Conservation (phyloP, 2,329 filamentous ascomycete genomes). For the Talaromyces piceae region DNA sequence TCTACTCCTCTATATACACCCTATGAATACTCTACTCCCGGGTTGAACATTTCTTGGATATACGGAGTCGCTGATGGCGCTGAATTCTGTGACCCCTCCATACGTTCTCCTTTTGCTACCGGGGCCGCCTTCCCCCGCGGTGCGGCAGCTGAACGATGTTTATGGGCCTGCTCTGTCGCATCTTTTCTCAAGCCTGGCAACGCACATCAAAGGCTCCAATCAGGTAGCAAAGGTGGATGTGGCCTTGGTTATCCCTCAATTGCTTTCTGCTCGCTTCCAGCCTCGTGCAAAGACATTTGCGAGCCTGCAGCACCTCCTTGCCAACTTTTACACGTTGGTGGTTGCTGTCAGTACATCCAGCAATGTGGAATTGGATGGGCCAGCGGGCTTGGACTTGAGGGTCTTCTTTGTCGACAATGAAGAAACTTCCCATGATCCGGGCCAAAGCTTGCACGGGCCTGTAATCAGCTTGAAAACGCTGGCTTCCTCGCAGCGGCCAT, state of each 20-base stretch:
- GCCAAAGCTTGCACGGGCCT: conserved; percentile 35
- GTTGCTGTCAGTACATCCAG: conserved; percentile 62
- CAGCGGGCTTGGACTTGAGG: conserved; percentile 67
- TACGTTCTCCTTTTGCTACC: conserved; percentile 53
- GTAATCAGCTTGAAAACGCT: conserved; percentile 44
- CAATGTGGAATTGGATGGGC: conserved; percentile 55
- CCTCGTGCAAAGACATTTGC: conserved; percentile 56
- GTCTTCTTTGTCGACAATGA: conserved; percentile 65
- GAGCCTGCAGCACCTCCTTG: conserved; percentile 65
- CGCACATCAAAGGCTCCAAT: conserved; percentile 22
- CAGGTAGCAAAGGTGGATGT: conserved; percentile 44
- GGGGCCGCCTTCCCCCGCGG: conserved; percentile 51
- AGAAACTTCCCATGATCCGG: conserved; percentile 16
- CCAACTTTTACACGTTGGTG: conserved; percentile 69
- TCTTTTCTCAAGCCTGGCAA: conserved; percentile 45
- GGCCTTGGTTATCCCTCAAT: conserved; percentile 57
- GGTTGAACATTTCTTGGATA: no score
- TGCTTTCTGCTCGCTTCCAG: conserved; percentile 45
- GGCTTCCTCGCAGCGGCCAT: conserved; percentile 30
- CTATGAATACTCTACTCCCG: no score
- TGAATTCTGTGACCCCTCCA: conserved; percentile 10
- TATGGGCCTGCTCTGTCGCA: conserved; percentile 54
- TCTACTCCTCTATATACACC: neutral
- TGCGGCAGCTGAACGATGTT: conserved; percentile 47
- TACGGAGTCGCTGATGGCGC: neutral